Percentiles rank a stretch among this genome's conserved stretches.
Conservation (phyloP, 2,329 filamentous ascomycete genomes). For the Epichloe gansuensis region DNA sequence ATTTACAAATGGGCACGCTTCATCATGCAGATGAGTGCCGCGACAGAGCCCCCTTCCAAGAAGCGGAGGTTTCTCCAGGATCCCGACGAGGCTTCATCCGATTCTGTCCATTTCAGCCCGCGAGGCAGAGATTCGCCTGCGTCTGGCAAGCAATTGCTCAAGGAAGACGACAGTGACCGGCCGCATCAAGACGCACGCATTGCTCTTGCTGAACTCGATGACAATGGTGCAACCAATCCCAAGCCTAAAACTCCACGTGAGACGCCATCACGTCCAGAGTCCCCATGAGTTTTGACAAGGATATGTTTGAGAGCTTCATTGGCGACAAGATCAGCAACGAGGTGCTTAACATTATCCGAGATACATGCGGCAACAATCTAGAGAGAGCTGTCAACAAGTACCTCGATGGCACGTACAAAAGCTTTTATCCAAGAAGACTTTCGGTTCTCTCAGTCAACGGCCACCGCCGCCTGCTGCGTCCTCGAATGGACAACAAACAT, state of each 20-base stretch:
- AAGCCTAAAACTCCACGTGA: conserved; percentile 7
- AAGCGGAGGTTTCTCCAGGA: conserved; percentile 28
- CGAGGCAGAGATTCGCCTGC: conserved; percentile 11
- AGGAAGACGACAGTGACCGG: conserved; percentile 11
- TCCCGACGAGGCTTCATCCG: conserved; percentile 18
- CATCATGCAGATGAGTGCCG: conserved; percentile 27
- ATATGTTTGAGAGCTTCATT: conserved; percentile 46
- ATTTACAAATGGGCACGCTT: conserved; percentile 1
- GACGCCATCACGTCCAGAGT: conserved; percentile 10
- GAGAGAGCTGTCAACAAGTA: conserved; percentile 58
- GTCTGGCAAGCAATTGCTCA: conserved; percentile 15
- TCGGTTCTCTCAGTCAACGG: background rate
- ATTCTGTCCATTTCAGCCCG: conserved; percentile 13
- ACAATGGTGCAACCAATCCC: conserved; percentile 4
- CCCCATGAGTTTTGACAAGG: conserved; percentile 39
- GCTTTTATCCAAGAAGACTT: conserved; percentile 17
- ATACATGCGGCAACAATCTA: conserved; percentile 43
- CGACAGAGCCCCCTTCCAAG: conserved; percentile 34
- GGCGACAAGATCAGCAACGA: conserved; percentile 42
- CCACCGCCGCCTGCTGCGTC: background rate
- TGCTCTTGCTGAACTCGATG: conserved; percentile 7
- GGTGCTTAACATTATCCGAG: conserved; percentile 36
- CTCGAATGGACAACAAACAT: background rate
- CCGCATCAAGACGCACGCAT: conserved; percentile 9
- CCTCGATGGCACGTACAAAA: conserved; percentile 57